Percentiles rank a stretch among this genome's conserved stretches.
phyloP scores from a whole-genome alignment of 768 basidiomycete genomes.

The Phlebiopsis gigantea region DNA sequence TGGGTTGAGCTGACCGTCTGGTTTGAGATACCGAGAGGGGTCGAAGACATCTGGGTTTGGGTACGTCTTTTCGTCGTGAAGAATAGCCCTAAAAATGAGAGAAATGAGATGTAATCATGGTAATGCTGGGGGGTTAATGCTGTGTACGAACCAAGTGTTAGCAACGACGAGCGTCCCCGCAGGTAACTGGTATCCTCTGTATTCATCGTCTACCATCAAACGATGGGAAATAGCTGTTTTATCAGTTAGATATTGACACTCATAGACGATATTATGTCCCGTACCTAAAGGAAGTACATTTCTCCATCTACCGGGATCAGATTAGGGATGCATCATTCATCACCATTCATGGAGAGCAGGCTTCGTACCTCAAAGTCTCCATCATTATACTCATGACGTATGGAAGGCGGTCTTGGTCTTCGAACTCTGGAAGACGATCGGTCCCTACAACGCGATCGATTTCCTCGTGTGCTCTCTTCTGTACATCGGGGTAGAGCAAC shows the following conservation, averaged over 20 bases:
- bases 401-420: not conserved
- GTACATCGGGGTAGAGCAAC: not conserved
- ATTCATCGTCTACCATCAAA: slow-evolving; percentile 23
- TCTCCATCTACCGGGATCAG: not conserved
- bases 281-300: not conserved
- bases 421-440: not conserved
- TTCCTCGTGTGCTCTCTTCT: slow-evolving; percentile 1
- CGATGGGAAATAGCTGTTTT: slow-evolving; percentile 19
- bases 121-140: not conserved
- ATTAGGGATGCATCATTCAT: not conserved
- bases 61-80: slow-evolving; percentile 16
- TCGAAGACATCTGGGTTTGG: slow-evolving; percentile 16
- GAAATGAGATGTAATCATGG: not conserved
- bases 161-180: slow-evolving; percentile 23
- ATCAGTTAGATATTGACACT: not conserved
- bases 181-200: slow-evolving; percentile 26
- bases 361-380: not conserved
- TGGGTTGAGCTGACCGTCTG: slow-evolving; percentile 11
- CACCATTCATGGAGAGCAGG: too few species aligned
- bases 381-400: not conserved
- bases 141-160: slow-evolving; percentile 25
- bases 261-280: not conserved
- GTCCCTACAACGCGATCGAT: not conserved
- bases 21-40: slow-evolving; percentile 18
- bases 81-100: slow-evolving; percentile 14